Evolutionary conservation across 306 rosid species (phyloP), one percentile per base, ranked within the genome.

Genomic region (Cicer cuneatum): DNA sequence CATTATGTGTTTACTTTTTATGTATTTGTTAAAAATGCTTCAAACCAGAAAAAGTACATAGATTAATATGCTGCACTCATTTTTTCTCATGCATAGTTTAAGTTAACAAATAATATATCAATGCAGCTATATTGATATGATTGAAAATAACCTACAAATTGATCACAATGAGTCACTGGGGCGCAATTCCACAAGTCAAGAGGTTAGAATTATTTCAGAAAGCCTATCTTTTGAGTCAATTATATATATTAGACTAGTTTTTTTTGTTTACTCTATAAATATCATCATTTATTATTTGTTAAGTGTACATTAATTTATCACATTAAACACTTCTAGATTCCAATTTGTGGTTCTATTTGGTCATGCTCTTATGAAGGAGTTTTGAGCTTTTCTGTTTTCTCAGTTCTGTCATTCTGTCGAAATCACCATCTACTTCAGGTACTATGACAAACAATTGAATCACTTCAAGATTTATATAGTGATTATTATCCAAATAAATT

Each of bases 351-450:
- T 64, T 93, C 98, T 52, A 88, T 91, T 67, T 93, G 98, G 98
- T 93, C 93, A 10, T 89, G 96, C 69, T 77, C 93, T 47, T 68
- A 92, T 49, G 91, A 91, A 71, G 89, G 92, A 51, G 96, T 93
- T 69, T 15, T 88, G 87, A 85, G 89, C 84, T 89, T 91, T 81
- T 89, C 98, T 47, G 97, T 96, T 72, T 91, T 82, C 85, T 86
- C 93, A 3, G 87, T 88, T 66, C 92, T 93, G 66, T 91, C 97
- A 0, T 90, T 93, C 77, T 91, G 92, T 53, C 97, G 90, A 18
- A 93, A 91, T 70, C 97, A 93, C 56, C 85, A 89, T 83, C 86
- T 89, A 41, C 96, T 93, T 83, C 96, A 93, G 97, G 97, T 90
- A 78, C 71, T 14, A 48, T 7, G 46, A 37, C n/a, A 77, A 29